Conservation (phyloP, 1,139 yeast species). For the Yamadazyma membranifaciens region DNA sequence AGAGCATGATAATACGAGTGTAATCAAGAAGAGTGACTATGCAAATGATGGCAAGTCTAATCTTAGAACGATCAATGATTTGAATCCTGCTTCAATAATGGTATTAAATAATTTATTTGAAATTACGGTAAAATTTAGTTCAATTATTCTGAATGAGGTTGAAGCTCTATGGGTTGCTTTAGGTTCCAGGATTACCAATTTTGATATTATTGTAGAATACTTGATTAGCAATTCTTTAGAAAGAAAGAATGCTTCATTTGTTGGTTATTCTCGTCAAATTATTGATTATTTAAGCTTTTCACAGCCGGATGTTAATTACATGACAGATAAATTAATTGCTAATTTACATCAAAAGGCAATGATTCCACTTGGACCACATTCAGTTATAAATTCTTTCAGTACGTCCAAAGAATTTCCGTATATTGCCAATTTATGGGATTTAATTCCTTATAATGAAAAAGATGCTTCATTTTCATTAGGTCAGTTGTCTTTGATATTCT, state of each 20-base stretch:
- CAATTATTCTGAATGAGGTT: conserved; percentile 75
- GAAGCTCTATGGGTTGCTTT: conserved; percentile 95
- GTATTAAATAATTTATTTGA: conserved; percentile 80
- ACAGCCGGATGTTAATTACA: conserved; percentile 52
- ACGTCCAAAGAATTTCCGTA: conserved; percentile 51
- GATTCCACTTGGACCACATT: conserved; percentile 64
- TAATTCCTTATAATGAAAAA: conserved; percentile 59
- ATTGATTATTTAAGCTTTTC: conserved; percentile 69
- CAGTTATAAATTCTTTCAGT: conserved; percentile 11
- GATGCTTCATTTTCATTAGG: conserved; percentile 84
- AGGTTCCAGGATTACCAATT: conserved; percentile 68
- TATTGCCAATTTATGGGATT: conserved; percentile 65
- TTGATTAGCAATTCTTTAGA: conserved; percentile 68
- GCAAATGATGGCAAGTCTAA: background rate
- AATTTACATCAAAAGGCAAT: conserved; percentile 81
- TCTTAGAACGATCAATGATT: conserved; percentile 12
- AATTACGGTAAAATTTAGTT: conserved; percentile 75
- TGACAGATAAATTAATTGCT: conserved; percentile 63
- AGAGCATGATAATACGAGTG: background rate
- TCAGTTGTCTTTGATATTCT: conserved; percentile 78
- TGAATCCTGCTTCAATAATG: conserved; percentile 65
- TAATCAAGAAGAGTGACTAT: background rate
- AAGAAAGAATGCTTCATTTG: conserved; percentile 70
- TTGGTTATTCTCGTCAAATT: conserved; percentile 77
- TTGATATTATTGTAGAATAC: conserved; percentile 70